A percentile compares a stretch with the other conserved stretches of the same genome.
Evolutionary conservation across 2,329 filamentous ascomycete species (phyloP).

Genomic region (Tetracladium maxilliforme): DNA sequence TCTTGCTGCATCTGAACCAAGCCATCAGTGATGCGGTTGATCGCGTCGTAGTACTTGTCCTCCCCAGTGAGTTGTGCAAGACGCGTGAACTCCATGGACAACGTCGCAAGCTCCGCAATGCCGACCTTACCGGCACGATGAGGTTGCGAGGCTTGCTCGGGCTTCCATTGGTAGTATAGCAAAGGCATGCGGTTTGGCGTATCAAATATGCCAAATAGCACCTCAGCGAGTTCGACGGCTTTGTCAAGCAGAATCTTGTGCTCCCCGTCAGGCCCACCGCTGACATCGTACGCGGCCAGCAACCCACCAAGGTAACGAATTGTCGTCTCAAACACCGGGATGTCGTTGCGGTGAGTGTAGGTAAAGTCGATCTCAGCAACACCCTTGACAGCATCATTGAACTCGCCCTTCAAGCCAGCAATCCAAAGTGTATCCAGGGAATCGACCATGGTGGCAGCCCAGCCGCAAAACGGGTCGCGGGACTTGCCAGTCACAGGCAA

Average conservation of each 20-base stretch:
- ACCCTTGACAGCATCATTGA: slow-evolving; percentile 59
- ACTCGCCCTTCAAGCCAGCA: slow-evolving; percentile 65
- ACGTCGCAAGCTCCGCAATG: slow-evolving; percentile 60
- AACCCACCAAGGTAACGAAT: slow-evolving; percentile 86
- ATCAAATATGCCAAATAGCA: slow-evolving; percentile 61
- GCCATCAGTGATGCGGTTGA: slow-evolving; percentile 72
- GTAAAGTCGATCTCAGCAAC: slow-evolving; percentile 74
- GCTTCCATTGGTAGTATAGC: slow-evolving; percentile 67
- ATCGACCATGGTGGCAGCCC: slow-evolving; percentile 81
- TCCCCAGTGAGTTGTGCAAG: slow-evolving; percentile 74
- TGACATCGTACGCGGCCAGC: slow-evolving; percentile 75
- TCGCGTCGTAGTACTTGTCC: slow-evolving; percentile 76
- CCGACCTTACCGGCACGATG: slow-evolving; percentile 45
- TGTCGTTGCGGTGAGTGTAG: slow-evolving; percentile 46
- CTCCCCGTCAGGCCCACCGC: slow-evolving; percentile 47
- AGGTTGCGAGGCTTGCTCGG: slow-evolving; percentile 44
- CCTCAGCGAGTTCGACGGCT: slow-evolving; percentile 56
- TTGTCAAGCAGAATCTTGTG: slow-evolving; percentile 56
- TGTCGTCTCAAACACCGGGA: slow-evolving; percentile 85
- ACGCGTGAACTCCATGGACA: slow-evolving; percentile 80
- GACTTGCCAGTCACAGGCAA: slow-evolving; percentile 52
- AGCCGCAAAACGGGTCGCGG: slow-evolving; percentile 77
- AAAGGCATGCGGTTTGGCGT: slow-evolving; percentile 90
- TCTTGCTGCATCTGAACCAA: slow-evolving; percentile 60
- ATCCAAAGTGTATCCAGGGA: slow-evolving; percentile 76